Evolutionary conservation across 371 early-diverging fungal species (phyloP), one percentile per base, ranked within the genome.

Genomic region (Apophysomyces sp.): DNA sequence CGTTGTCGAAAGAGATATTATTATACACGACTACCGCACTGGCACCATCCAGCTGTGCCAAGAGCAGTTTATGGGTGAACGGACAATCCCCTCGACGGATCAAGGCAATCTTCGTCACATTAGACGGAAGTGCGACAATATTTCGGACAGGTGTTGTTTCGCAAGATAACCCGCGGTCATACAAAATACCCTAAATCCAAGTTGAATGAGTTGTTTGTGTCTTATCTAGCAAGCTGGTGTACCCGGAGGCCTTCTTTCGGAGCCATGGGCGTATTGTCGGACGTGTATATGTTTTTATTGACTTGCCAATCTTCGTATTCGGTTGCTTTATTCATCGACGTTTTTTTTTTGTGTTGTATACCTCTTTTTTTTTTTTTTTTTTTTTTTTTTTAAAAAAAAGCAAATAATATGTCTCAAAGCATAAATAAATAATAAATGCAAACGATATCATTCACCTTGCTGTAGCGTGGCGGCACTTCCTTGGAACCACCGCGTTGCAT

Each of bases 41-140:
- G 8, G 78, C 78, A 9, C 73, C 73, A 37, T 72, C 73, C 31
- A 55, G 29, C 34, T 74, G 66, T 6, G 71, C 74, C 52, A 60
- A 52, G 15, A 59, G 27, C 1, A 77, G 37, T 36, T 74, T 74
- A 28, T 72, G 67, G 4, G 41, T 56, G 52, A 77, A 66, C 37
- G 53, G 60, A 39, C 78, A 77, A 11, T 30, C 51, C 11, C 71
- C 69, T 4, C 68, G 66, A 21, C 62, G 55, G 13, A 73, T 68
- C 8, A 76, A 34, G 0, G 71, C 73, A 13, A 76, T 62, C 15
- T 54, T 67, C 26, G 71, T 56, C 11, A 69, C 21, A 29, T 68
- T 64, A 18, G 53, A 29, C 7, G 36, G 26, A 34, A n/a, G 24
- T 2, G 32, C 4, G 11, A 16, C 24, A 31, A 26, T 11, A 21